Evolutionary conservation across 1,284 basidiomycete species (phyloP).

Genomic region (Ganoderma sinense): DNA sequence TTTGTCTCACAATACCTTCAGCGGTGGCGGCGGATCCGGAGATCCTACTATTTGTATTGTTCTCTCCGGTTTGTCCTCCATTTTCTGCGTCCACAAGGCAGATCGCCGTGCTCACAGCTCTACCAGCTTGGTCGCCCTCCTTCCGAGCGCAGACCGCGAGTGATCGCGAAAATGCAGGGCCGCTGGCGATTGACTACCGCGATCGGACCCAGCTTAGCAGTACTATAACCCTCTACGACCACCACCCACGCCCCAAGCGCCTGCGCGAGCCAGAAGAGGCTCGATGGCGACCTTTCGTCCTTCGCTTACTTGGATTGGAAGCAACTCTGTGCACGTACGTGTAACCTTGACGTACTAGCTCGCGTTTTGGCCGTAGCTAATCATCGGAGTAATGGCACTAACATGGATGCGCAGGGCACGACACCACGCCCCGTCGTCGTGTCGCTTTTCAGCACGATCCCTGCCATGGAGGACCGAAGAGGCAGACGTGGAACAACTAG

Average conservation of each 20-base stretch:
- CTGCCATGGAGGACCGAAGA: background rate
- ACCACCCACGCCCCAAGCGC: background rate
- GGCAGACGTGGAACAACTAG: background rate
- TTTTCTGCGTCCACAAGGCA: background rate
- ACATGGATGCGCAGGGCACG: background rate
- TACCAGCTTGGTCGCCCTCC: background rate
- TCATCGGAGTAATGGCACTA: background rate
- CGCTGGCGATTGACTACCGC: background rate
- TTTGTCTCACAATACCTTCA: background rate
- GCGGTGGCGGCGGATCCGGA: background rate
- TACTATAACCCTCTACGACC: background rate
- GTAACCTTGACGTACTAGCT: background rate
- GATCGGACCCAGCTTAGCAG: background rate
- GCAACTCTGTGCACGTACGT: background rate
- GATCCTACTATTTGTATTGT: background rate
- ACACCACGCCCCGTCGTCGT: background rate
- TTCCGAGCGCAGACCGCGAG: background rate
- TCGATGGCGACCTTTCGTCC: background rate
- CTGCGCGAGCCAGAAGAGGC: background rate
- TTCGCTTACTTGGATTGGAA: background rate
- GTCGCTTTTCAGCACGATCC: background rate
- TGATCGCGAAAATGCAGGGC: background rate
- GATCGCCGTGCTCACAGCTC: background rate
- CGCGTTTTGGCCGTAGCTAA: background rate
- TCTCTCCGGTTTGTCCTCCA: background rate